phyloP scores from a whole-genome alignment of 106 monocot species.

The Acanthochlamys bracteata region DNA sequence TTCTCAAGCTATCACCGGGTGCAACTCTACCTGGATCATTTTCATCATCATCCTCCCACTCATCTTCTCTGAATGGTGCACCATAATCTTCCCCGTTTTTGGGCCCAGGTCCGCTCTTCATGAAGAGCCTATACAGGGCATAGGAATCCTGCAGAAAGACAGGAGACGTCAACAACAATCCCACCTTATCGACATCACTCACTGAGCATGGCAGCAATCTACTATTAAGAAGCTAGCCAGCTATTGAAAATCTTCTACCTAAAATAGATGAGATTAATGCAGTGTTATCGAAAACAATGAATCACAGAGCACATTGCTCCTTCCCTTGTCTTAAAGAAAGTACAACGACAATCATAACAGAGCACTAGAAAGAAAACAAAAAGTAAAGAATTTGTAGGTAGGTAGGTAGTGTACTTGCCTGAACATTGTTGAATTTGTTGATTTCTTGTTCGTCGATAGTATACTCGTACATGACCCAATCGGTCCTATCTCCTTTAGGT shows the following conservation, averaged over 20 bases:
- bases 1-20: slow-evolving; percentile 13
- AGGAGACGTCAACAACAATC: no score
- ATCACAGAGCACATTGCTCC: no score
- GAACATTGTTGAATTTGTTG: slow-evolving; percentile 26
- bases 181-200: no score
- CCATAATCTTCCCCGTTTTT: slow-evolving; percentile 95
- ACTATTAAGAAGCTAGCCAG: no score
- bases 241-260: no score
- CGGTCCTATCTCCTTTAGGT: slow-evolving; percentile 65
- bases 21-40: not conserved
- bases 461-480: slow-evolving; percentile 98
- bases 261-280: no score
- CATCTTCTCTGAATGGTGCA: slow-evolving; percentile 77
- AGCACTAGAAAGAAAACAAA: not conserved
- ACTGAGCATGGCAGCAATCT: no score
- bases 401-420: slow-evolving; percentile 22
- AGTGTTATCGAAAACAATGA: no score
- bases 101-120: slow-evolving; percentile 84
- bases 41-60: slow-evolving; percentile 52
- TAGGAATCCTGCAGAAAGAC: slow-evolving; percentile 59
- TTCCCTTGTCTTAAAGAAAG: no score
- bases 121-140: slow-evolving; percentile 64
- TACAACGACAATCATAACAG: no score
- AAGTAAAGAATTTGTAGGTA: not conserved
- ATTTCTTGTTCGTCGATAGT: slow-evolving; percentile 59